Evolutionary conservation across 1,284 basidiomycete genomes (phyloP), one percentile per base, ranked within the genome.

Genomic region (Ceratobasidium theobromae): DNA sequence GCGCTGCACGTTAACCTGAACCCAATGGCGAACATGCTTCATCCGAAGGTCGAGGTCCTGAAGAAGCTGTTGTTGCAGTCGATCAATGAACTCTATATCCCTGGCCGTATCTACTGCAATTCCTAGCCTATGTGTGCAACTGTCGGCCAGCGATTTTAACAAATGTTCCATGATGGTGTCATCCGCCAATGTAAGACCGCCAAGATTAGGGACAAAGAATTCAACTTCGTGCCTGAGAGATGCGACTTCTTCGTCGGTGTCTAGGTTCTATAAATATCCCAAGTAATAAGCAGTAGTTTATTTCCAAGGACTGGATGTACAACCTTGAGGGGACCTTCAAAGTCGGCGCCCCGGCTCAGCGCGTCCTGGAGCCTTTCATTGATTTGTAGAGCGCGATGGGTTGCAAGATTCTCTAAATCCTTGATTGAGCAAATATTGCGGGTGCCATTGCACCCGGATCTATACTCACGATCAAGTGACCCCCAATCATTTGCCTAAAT

Each of bases 161-260:
- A 16, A 9, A 6, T 53, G 69, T 33, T 60, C 75, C 6, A 83
- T 79, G 65, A 82, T 79, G 5, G 74, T 71, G 49, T 84, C 75
- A 8, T 5, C 11, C 11, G 41, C 41, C 18, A 5, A n/a, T 76
- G 76, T n/a, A 87, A 69, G 35, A 0, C 76, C 75, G 9, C 81
- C 79, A 12, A 85, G 78, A 27, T 78, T 77, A 1, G 67, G 16
- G 45, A 38, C 35, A 38, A 51, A 57, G 40, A 45, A 21, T 12
- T 51, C 18, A 6, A 9, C 9, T 12, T 35, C 53, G 5, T 18
- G 2, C 6, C 27, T 43, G 8, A n/a, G 14, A 14, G 65, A 45
- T 6, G 27, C n/a, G n/a, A 66, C 8, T 16, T 45, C 65, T 46
- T 66, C 53, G 21, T 66, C 53, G 18, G 65, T 66, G 25, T 66